These are phyloP conservation scores for Hypericum androsaemum DNA, from an alignment of 345 rosid genomes.

Conservation along the genomic window DNA sequence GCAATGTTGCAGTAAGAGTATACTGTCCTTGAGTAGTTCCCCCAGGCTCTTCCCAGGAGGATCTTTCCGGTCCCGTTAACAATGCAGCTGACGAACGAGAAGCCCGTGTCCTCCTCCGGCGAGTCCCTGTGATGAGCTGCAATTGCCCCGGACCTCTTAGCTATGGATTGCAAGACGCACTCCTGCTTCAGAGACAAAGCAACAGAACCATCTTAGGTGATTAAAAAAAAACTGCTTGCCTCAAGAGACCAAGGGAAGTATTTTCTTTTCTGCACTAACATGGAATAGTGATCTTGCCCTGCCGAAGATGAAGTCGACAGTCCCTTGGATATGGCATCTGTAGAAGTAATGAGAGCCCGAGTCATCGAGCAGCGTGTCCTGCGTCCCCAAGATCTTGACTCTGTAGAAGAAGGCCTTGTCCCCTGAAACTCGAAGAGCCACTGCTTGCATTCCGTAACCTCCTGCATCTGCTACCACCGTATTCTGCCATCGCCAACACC, in stretches of 20 bases:
- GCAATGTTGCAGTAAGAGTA: conserved; percentile 63
- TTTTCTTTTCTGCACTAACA: conserved; percentile 18
- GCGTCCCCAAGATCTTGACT: conserved; percentile 63
- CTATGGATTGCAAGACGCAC: conserved; percentile 60
- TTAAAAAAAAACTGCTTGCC: background rate
- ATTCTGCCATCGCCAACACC: conserved; percentile 39
- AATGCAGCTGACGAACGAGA: conserved; percentile 63
- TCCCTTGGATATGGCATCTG: conserved; percentile 62
- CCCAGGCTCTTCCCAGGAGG: conserved; percentile 90
- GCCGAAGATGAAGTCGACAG: conserved; percentile 81
- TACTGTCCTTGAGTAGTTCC: conserved; percentile 58
- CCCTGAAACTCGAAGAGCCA: conserved; percentile 56
- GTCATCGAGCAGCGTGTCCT: conserved; percentile 84
- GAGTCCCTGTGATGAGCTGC: conserved; percentile 79
- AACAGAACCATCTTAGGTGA: background rate
- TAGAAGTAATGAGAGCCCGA: conserved; percentile 71
- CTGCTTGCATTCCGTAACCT: conserved; percentile 70
- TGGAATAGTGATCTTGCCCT: conserved; percentile 62
- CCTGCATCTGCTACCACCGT: conserved; percentile 61
- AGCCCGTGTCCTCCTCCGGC: conserved; percentile 61
- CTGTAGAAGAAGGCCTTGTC: conserved; percentile 74
- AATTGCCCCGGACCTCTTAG: conserved; percentile 52
- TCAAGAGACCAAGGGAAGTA: background rate
- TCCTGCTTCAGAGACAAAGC: conserved; percentile 29
- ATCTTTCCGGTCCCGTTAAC: conserved; percentile 69